These are phyloP conservation scores for Saturnispora saitoi DNA, from an alignment of 805 yeast genomes.

Conservation along the genomic window DNA sequence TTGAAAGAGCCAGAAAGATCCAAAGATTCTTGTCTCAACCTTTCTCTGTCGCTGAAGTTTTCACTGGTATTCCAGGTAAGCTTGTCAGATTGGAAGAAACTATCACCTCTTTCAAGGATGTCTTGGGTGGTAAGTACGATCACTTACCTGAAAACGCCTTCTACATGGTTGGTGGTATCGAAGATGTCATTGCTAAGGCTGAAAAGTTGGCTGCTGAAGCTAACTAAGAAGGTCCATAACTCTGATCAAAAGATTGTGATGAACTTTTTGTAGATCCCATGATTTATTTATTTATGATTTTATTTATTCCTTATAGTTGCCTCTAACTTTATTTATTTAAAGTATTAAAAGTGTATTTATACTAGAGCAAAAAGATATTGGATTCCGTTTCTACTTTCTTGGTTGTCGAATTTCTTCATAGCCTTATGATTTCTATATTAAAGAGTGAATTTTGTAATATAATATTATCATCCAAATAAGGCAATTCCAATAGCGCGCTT, in stretches of 20 bases:
- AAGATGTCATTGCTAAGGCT: slow-evolving; percentile 97
- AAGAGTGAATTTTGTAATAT: too few species aligned
- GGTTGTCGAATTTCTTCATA: too few species aligned
- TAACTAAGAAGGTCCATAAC: slow-evolving; percentile 34
- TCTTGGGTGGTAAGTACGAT: slow-evolving; percentile 97
- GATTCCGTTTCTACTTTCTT: too few species aligned
- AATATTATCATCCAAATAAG: neutral
- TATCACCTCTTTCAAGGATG: slow-evolving; percentile 89
- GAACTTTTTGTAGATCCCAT: slow-evolving; percentile 6
- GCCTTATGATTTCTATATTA: too few species aligned
- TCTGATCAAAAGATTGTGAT: slow-evolving; percentile 6
- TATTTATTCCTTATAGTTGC: slow-evolving; percentile 10
- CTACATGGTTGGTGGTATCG: slow-evolving; percentile 99
- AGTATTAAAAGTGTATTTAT: neutral
- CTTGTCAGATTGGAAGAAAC: slow-evolving; percentile 96
- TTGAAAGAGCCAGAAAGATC: slow-evolving; percentile 99
- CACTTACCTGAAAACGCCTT: slow-evolving; percentile 98
- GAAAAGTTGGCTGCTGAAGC: slow-evolving; percentile 96
- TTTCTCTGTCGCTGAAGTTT: slow-evolving; percentile 98
- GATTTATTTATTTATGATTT: slow-evolving; percentile 11
- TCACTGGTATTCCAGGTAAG: slow-evolving; percentile 99
- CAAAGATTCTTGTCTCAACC: slow-evolving; percentile 99
- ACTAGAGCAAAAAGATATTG: neutral
- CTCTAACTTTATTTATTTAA: neutral
- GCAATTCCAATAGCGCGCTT: slow-evolving; percentile 7